A percentile compares a stretch with the other conserved stretches of the same genome.
Conservation (phyloP, 371 early-diverging fungal species). For the Rhizopus arrhizus region DNA sequence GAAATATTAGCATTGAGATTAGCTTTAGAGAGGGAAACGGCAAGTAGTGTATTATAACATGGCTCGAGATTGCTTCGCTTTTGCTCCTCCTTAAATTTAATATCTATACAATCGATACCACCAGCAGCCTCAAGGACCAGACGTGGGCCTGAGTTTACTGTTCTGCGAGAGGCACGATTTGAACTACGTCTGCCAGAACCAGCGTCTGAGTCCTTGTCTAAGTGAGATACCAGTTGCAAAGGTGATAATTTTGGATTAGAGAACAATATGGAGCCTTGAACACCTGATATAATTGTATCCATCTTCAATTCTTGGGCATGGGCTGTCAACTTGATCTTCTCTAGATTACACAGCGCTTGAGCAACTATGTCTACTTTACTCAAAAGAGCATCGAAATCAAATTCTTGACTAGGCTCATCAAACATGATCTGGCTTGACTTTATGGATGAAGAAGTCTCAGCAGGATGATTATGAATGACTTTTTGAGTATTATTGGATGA, state of each 20-base stretch:
- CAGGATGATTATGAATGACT: slow-evolving; percentile 17
- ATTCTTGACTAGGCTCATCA: slow-evolving; percentile 8
- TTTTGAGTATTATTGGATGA: slow-evolving; percentile 29
- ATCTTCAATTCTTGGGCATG: slow-evolving; percentile 52
- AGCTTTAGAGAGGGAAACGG: slow-evolving; percentile 37
- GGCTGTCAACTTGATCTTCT: slow-evolving; percentile 45
- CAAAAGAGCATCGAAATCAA: slow-evolving; percentile 32
- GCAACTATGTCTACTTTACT: slow-evolving; percentile 45
- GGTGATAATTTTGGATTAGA: slow-evolving; percentile 51
- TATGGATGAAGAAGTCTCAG: slow-evolving; percentile 7
- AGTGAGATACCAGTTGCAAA: slow-evolving; percentile 21
- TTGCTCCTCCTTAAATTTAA: slow-evolving; percentile 40
- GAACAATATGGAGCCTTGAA: slow-evolving; percentile 47
- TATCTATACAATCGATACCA: slow-evolving; percentile 40
- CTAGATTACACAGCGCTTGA: slow-evolving; percentile 42
- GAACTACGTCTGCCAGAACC: slow-evolving; percentile 51
- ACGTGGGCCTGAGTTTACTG: slow-evolving; percentile 25
- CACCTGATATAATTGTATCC: slow-evolving; percentile 36
- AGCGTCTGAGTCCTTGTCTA: slow-evolving; percentile 51
- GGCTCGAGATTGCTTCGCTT: slow-evolving; percentile 1
- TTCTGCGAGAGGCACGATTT: slow-evolving; percentile 33
- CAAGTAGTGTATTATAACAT: slow-evolving; percentile 32
- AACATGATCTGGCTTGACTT: not conserved
- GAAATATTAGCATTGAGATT: slow-evolving; percentile 49
- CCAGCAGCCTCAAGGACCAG: slow-evolving; percentile 48